These are phyloP conservation scores for Chamaecyparis obtusa DNA, from an alignment of 75 land plant genomes.

Conservation along the genomic window DNA sequence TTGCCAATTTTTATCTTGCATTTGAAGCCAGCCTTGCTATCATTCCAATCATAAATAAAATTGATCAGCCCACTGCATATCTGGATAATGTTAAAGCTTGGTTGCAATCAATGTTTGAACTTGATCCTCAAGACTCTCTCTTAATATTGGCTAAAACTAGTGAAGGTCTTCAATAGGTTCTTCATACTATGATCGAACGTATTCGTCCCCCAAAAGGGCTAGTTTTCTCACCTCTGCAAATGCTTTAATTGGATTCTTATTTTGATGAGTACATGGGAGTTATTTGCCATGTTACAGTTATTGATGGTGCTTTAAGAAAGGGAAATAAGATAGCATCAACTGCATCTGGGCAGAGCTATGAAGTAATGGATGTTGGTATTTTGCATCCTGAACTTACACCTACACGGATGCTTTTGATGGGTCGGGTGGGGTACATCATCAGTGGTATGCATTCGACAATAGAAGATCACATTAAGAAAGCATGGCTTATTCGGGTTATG, in stretches of 20 bases:
- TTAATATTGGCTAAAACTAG: constrained; percentile 97
- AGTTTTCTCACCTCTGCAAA: constrained; percentile 58
- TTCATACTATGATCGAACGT: constrained; percentile 90
- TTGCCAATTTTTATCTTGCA: constrained; percentile 96
- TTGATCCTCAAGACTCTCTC: constrained; percentile 68
- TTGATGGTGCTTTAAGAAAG: no score
- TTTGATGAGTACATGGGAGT: constrained; percentile 98
- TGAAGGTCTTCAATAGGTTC: constrained; percentile 79
- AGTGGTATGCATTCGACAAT: constrained; percentile 96
- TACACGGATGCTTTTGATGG: constrained; percentile 88
- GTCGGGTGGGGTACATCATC: constrained; percentile 94
- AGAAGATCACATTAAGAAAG: no score
- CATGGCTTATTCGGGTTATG: no score
- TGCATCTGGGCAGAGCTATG: constrained; percentile 86
- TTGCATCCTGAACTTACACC: constrained; percentile 91
- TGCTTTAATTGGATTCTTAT: constrained; percentile 92
- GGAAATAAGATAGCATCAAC: constrained; percentile 91
- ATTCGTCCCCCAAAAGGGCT: no score
- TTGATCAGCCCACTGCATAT: no score
- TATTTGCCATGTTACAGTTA: no score
- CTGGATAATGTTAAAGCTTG: no score
- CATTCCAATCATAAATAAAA: no score
- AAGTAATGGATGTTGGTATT: constrained; percentile 86
- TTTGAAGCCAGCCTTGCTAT: constrained; percentile 89
- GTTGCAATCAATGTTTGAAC: constrained; percentile 94